Evolutionary conservation across 768 basidiomycete species (phyloP), one percentile per base, ranked within the genome.

Genomic region (Tylopilus intermedius): DNA sequence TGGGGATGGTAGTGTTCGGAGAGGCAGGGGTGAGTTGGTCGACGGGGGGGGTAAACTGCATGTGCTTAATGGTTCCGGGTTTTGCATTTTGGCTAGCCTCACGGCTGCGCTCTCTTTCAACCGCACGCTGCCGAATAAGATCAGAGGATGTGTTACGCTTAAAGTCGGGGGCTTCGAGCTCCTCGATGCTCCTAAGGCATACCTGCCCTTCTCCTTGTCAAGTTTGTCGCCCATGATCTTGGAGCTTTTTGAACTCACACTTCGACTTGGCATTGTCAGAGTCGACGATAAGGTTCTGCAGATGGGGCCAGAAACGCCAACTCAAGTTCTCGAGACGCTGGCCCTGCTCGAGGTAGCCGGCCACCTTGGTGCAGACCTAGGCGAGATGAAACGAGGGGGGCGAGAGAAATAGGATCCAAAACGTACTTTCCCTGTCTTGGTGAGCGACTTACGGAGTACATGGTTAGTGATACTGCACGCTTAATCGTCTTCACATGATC

Each of bases 161-260:
- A 68, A 86, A 92, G 64, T 85, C 87, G 46, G 90, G 90, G 8
- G 90, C 90, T 53, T 84, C 82, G 14, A 92, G 83, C 67, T 90
- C 87, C 66, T 87, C 84, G 67, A 92, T 92, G 68, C 81, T 86
- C 73, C 90, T 92, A 51, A 41, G 37, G 80, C 88, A 58, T 47
- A 90, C 90, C 88, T 73, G 66, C 90, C 90, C 73, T 91, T 92
- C 74, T 93, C 90, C 74, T 89, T 90, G 78, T 93, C 90, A 62
- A 93, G 77, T 70, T 89, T 91, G 75, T 93, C 90, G 58, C 90
- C 81, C 91, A 93, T 93, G 67, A 72, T 80, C 71, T 87, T 90
- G 62, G 86, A 93, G 82, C 63, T 89, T 90, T 75, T 85, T 88
- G 78, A 93, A 92, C 72, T 92, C 89, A 45, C 90, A 86, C 67